These are phyloP conservation scores for Hymenoscyphus linearis DNA, from an alignment of 2,329 filamentous ascomycete genomes.

Conservation along the genomic window DNA sequence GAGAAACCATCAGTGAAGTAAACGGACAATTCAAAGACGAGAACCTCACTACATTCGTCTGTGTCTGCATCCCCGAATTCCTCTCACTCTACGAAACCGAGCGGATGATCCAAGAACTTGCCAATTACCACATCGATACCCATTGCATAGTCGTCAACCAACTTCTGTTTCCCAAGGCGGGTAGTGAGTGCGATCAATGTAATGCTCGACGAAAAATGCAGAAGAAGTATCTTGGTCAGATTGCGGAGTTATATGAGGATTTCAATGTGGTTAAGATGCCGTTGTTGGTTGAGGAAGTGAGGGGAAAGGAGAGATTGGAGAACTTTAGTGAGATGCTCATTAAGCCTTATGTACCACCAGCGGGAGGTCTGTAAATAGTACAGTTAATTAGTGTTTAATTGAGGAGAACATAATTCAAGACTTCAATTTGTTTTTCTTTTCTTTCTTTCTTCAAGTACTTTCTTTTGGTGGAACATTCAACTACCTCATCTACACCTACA, in stretches of 20 bases:
- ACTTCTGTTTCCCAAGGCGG: conserved; percentile 82
- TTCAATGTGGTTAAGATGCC: conserved; percentile 99
- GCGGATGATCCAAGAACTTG: conserved; percentile 98
- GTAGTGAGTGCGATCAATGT: conserved; percentile 88
- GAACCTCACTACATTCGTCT: conserved; percentile 92
- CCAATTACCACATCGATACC: conserved; percentile 89
- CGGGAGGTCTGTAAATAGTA: conserved; percentile 30
- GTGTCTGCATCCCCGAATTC: conserved; percentile 98
- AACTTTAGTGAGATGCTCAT: conserved; percentile 84
- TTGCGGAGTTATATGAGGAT: conserved; percentile 96
- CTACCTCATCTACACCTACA: too few relatives aligned
- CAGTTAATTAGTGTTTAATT: not conserved
- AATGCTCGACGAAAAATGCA: conserved; percentile 96
- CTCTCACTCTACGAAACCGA: conserved; percentile 96
- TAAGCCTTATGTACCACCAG: conserved; percentile 66
- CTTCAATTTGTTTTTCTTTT: not conserved
- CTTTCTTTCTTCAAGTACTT: not conserved
- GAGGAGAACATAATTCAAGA: not conserved
- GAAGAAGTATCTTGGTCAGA: conserved; percentile 98
- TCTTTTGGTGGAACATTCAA: not conserved
- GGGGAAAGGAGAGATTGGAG: conserved; percentile 90
- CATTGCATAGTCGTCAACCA: conserved; percentile 98
- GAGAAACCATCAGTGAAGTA: conserved; percentile 90
- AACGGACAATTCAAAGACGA: conserved; percentile 98
- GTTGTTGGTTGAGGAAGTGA: conserved; percentile 86